phyloP scores from a whole-genome alignment of 2,329 filamentous ascomycete genomes.

The Fusarium praegraminearum region DNA sequence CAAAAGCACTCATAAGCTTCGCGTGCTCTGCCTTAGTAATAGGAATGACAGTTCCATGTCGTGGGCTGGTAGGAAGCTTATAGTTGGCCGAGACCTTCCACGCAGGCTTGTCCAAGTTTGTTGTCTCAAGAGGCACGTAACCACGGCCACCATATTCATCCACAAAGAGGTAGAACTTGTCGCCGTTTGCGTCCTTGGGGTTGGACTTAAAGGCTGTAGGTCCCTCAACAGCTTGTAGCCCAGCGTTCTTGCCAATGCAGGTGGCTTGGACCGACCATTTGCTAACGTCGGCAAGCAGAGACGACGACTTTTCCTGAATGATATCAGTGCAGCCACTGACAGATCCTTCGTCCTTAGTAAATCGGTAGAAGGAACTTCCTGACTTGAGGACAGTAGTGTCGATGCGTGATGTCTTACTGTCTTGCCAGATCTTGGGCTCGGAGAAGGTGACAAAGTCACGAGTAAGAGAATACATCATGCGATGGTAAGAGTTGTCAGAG shows the following conservation, averaged over 20 bases:
- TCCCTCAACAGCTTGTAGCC: conserved; percentile 62
- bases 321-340: conserved; percentile 66
- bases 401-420: conserved; percentile 63
- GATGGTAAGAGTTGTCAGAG: conserved; percentile 60
- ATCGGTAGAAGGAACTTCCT: conserved; percentile 60
- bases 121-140: conserved; percentile 66
- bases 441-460: conserved; percentile 64
- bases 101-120: conserved; percentile 60
- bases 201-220: conserved; percentile 66
- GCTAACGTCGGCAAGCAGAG: conserved; percentile 55
- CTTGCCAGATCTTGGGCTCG: conserved; percentile 62
- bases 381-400: conserved; percentile 64
- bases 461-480: conserved; percentile 65
- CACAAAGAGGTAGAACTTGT: conserved; percentile 67
- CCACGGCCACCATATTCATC: conserved; percentile 65
- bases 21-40: conserved; percentile 56
- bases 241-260: conserved; percentile 65
- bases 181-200: conserved; percentile 60
- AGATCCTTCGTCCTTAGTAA: conserved; percentile 67
- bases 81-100: conserved; percentile 62
- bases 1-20: conserved; percentile 14
- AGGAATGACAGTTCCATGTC: conserved; percentile 66
- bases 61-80: conserved; percentile 61
- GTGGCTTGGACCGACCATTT: conserved; percentile 59
- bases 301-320: conserved; percentile 62